Percentiles rank a stretch among this genome's conserved stretches.
Conservation (phyloP, 805 yeast genomes). For the Metschnikowia santaceciliae region DNA sequence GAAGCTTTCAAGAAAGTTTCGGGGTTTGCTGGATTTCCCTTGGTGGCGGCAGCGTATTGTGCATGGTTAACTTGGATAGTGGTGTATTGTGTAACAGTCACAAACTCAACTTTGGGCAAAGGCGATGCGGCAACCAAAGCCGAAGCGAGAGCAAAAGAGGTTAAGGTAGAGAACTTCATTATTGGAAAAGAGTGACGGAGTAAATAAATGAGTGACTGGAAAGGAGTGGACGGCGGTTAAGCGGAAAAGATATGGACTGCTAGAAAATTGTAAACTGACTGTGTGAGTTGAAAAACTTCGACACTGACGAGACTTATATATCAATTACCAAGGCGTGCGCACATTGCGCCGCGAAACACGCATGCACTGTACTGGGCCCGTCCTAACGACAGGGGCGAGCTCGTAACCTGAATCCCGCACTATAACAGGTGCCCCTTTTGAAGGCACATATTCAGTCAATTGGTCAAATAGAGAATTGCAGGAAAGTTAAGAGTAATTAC, state of each 20-base stretch:
- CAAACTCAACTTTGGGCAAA: slow-evolving; percentile 4
- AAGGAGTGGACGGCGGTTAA: background rate
- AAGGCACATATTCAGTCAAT: background rate
- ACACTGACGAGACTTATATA: background rate
- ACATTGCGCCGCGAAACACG: slow-evolving; percentile 3
- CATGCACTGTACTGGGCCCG: background rate
- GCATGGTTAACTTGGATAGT: slow-evolving; percentile 9
- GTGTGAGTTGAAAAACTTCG: background rate
- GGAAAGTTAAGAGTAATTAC: too few relatives aligned
- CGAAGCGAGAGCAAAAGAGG: slow-evolving; percentile 3
- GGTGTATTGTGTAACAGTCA: slow-evolving; percentile 13
- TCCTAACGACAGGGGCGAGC: slow-evolving; percentile 2
- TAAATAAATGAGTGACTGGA: slow-evolving; percentile 5
- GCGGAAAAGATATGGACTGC: background rate
- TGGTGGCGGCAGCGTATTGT: slow-evolving; percentile 1
- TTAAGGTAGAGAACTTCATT: slow-evolving; percentile 12
- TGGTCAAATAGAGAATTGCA: background rate
- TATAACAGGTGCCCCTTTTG: background rate
- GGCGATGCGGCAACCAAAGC: slow-evolving; percentile 12
- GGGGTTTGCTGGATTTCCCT: background rate
- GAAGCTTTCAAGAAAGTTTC: background rate
- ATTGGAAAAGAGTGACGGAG: background rate
- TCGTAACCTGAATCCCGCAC: background rate
- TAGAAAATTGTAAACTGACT: background rate
- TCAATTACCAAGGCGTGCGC: background rate